These are phyloP conservation scores for Platanthera zijinensis DNA, from an alignment of 106 monocot genomes.

Conservation along the genomic window DNA sequence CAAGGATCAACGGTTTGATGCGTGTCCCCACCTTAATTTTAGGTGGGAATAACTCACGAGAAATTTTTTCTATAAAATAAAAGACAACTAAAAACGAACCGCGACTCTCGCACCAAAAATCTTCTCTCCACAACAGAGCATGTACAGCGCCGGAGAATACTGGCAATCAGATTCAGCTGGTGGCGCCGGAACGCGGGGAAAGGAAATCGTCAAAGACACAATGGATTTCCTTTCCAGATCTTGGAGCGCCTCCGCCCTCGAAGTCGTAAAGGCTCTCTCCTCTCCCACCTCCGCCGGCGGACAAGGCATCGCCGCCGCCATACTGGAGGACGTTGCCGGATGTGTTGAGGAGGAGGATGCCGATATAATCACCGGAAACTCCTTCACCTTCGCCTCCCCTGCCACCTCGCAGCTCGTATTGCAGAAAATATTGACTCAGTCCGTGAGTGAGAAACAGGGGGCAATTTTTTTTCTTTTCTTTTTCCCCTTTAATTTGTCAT, in stretches of 20 bases:
- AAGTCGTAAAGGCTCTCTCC: conserved; percentile 25
- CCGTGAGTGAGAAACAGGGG: conserved; percentile 34
- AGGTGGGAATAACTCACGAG: too few relatives aligned
- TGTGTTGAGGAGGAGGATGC: conserved; percentile 10
- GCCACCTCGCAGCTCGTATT: conserved; percentile 89
- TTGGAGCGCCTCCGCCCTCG: conserved; percentile 52
- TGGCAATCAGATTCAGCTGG: background rate
- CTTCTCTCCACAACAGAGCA: background rate
- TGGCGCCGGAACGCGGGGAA: background rate
- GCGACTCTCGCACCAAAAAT: background rate
- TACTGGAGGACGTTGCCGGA: conserved; percentile 34
- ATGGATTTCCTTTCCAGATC: conserved; percentile 88
- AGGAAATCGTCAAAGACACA: conserved; percentile 22
- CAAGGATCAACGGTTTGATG: too few relatives aligned
- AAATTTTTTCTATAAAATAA: too few relatives aligned
- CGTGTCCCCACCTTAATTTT: too few relatives aligned
- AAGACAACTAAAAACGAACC: background rate
- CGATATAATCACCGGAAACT: conserved; percentile 20
- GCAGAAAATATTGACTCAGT: conserved; percentile 88
- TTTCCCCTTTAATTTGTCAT: background rate
- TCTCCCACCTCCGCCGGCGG: background rate
- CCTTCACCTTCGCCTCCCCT: conserved; percentile 68
- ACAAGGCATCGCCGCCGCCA: background rate
- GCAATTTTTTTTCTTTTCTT: background rate
- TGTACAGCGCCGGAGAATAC: background rate